A percentile compares a stretch with the other conserved stretches of the same genome.
Conservation (phyloP, 768 basidiomycete genomes). For the Leucocoprinus sp. region DNA sequence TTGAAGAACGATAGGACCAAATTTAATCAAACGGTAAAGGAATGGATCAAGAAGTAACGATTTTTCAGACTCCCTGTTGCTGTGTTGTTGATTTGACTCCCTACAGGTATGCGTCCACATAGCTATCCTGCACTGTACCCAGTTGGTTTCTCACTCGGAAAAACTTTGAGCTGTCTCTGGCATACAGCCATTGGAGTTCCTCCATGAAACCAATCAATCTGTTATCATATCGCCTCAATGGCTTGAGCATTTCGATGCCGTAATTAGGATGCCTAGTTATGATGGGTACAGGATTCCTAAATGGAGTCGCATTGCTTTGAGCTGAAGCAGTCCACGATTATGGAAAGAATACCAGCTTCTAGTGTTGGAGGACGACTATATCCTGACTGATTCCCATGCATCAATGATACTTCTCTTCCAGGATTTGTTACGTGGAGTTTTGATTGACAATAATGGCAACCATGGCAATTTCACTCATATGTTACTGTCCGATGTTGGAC, state of each 20-base stretch:
- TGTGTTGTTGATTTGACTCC: not conserved
- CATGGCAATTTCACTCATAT: not conserved
- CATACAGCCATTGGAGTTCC: not conserved
- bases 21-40: slow-evolving; percentile 72
- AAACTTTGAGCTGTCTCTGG: no score
- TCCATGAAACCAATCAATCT: not conserved
- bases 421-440: not conserved
- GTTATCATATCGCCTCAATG: not conserved
- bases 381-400: not conserved
- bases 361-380: not conserved
- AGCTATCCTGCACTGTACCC: not conserved
- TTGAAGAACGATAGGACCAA: slow-evolving; percentile 71
- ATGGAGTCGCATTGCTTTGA: not conserved
- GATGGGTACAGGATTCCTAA: not conserved
- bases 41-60: slow-evolving; percentile 78
- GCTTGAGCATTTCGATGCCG: not conserved
- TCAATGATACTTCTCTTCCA: not conserved
- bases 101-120: slow-evolving; percentile 6
- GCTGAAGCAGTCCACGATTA: not conserved
- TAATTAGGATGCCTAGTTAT: not conserved
- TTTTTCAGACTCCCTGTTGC: slow-evolving; percentile 3
- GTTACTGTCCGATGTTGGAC: no score
- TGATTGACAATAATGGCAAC: not conserved
- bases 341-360: not conserved
- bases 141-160: not conserved